phyloP scores from a whole-genome alignment of 306 rosid genomes.

The Citrullus colocynthis region DNA sequence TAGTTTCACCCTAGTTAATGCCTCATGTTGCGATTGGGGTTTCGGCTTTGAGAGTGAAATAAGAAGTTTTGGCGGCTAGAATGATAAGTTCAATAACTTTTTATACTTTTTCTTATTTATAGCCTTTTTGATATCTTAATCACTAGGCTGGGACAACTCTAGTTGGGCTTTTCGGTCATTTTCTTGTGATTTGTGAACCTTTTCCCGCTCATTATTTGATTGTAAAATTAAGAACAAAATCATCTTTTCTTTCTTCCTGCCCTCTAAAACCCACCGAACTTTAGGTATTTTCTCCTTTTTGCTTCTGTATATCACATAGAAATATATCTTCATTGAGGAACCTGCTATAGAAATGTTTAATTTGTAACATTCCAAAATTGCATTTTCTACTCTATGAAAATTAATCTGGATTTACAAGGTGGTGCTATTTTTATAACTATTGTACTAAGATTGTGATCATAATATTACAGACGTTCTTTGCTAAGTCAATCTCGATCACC shows the following conservation, averaged over 20 bases:
- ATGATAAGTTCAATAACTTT: not conserved
- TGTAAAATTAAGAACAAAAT: not conserved
- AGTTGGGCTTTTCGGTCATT: not conserved
- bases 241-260: not conserved
- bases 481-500: conserved; percentile 91
- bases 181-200: not conserved
- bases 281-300: not conserved
- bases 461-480: conserved; percentile 72
- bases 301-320: not conserved
- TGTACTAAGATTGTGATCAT: not conserved
- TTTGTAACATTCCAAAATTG: not conserved
- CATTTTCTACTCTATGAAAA: not conserved
- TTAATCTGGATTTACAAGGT: not conserved
- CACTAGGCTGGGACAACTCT: not conserved
- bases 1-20: not conserved
- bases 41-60: not conserved
- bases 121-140: not conserved
- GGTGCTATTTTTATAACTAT: not conserved
- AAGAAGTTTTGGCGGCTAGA: conserved; percentile 1
- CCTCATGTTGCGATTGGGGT: not conserved
- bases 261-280: not conserved
- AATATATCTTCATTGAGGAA: not conserved
- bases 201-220: not conserved
- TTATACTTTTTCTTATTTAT: not conserved
- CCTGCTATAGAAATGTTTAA: not conserved